Base-by-base conservation (phyloP, 768 basidiomycete species). In the Sutorius australiensis region DNA sequence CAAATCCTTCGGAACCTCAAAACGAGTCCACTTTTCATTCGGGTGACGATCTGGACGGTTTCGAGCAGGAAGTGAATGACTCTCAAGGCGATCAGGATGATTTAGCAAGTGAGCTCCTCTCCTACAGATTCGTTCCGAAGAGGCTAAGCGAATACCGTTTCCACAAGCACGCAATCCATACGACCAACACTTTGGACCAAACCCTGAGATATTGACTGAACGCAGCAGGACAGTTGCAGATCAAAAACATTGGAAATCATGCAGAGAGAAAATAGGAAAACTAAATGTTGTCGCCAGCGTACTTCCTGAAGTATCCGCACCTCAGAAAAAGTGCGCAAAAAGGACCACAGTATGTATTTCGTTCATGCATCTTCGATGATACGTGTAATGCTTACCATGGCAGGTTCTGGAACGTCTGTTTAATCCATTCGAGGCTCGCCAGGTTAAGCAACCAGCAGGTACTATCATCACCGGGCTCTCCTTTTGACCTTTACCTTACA, bases 181-280 rank as follows among this genome's bases (percentile, higher is more conserved):
- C 62, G 88, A 92, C 60, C 70, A 67, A 10, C 92, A 94, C 63
- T 94, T 91, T 65, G 90, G 89, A 10, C 61, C 77, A 13, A 72
- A 74, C 5, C 79, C 90, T 4, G 51, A 69, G n/a, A 62, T 73
- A 21, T 67, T 89, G 19, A 75, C 81, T 0, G 79, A 77, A 34
- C 61, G 64, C 30, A 77, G 76, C 14, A 77, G 84, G 50, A 62
- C 70, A 11, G 71, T 79, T 5, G 83, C 80, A 0, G 84, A 88
- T 46, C 67, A 75, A 41, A 69, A 73, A 6, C 66, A 75, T 19
- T 94, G 90, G 91, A 76, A 65, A 16, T 73, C 70, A 16, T 72
- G 73, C 0, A 75, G 76, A 59, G 74, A 73, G 46, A 77, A 71
- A 32, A 56, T 77, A 7, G 81, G 82, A n/a, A 82, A 77, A 46